Evolutionary conservation across 306 rosid genomes (phyloP).

Genomic region (Spatholobus suberectus): DNA sequence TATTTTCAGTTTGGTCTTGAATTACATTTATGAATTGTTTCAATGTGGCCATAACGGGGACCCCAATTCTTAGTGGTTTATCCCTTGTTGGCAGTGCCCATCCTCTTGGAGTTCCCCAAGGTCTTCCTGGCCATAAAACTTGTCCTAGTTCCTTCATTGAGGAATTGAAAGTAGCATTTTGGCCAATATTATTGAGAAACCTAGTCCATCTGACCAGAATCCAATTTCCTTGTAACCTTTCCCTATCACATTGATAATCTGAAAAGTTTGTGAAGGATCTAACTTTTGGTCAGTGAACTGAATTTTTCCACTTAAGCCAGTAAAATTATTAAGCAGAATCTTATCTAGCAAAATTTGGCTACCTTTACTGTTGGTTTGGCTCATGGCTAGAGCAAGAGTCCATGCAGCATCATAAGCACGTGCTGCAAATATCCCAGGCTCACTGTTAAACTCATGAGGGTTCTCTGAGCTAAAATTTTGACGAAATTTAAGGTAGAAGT

Average conservation of each 20-base stretch:
- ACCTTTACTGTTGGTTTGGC: conserved; percentile 12
- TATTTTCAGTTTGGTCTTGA: conserved; percentile 16
- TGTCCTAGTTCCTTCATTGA: conserved; percentile 48
- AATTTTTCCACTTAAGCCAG: conserved; percentile 43
- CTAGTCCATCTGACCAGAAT: conserved; percentile 54
- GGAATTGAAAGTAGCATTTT: background rate
- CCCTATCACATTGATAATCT: conserved; percentile 58
- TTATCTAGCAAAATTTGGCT: conserved; percentile 36
- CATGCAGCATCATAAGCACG: conserved; percentile 61
- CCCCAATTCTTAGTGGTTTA: conserved; percentile 50
- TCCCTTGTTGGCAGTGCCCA: conserved; percentile 36
- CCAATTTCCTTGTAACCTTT: conserved; percentile 55
- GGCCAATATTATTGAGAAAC: conserved; percentile 41
- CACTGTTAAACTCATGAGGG: conserved; percentile 46
- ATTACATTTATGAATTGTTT: conserved; percentile 39
- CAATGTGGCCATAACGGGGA: conserved; percentile 40
- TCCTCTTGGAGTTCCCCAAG: conserved; percentile 50
- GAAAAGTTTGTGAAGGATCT: conserved; percentile 30
- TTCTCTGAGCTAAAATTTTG: conserved; percentile 40
- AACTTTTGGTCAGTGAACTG: conserved; percentile 37
- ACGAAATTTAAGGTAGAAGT: conserved; percentile 41
- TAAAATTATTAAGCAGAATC: conserved; percentile 38
- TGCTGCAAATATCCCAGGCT: conserved; percentile 54
- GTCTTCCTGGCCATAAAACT: conserved; percentile 60
- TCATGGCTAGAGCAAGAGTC: conserved; percentile 49